phyloP scores from a whole-genome alignment of 164 flowering plant genomes.

The Annona squamosa region DNA sequence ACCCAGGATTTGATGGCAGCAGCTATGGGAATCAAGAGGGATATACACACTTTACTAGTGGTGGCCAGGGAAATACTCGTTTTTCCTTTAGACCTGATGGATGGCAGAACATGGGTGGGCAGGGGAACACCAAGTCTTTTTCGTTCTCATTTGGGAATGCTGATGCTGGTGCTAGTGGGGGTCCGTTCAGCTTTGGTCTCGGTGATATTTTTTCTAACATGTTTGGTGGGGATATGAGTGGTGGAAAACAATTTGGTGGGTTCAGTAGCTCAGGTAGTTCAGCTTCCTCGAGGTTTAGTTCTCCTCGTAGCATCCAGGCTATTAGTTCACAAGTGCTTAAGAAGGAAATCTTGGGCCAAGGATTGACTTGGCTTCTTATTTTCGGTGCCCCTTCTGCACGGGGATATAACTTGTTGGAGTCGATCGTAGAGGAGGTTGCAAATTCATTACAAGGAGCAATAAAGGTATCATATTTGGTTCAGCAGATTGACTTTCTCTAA shows the following conservation, averaged over 20 bases:
- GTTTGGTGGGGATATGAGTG: conserved; percentile 40
- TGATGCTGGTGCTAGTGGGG: conserved; percentile 32
- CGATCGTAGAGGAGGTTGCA: conserved; percentile 53
- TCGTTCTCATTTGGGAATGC: conserved; percentile 75
- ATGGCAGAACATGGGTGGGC: conserved; percentile 55
- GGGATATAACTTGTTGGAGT: conserved; percentile 38
- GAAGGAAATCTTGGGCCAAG: conserved; percentile 59
- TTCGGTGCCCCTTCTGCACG: conserved; percentile 39
- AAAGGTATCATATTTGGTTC: conserved; percentile 38
- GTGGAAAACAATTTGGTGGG: conserved; percentile 41
- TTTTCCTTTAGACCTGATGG: conserved; percentile 42
- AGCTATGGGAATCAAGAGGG: conserved; percentile 47
- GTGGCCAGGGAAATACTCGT: conserved; percentile 49
- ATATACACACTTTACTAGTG: conserved; percentile 52
- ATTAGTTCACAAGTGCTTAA: conserved; percentile 45
- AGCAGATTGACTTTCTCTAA: not conserved
- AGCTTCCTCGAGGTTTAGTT: conserved; percentile 22
- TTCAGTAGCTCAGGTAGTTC: conserved; percentile 37
- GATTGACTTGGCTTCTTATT: conserved; percentile 73
- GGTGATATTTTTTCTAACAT: conserved; percentile 61
- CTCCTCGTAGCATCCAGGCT: conserved; percentile 32
- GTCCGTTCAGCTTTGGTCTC: conserved; percentile 49
- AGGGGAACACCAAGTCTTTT: conserved; percentile 46
- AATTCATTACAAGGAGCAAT: conserved; percentile 63
- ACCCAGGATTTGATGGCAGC: conserved; percentile 56